These are phyloP conservation scores for Apium graveolens DNA, from an alignment of 129 eudicot genomes.

Conservation along the genomic window DNA sequence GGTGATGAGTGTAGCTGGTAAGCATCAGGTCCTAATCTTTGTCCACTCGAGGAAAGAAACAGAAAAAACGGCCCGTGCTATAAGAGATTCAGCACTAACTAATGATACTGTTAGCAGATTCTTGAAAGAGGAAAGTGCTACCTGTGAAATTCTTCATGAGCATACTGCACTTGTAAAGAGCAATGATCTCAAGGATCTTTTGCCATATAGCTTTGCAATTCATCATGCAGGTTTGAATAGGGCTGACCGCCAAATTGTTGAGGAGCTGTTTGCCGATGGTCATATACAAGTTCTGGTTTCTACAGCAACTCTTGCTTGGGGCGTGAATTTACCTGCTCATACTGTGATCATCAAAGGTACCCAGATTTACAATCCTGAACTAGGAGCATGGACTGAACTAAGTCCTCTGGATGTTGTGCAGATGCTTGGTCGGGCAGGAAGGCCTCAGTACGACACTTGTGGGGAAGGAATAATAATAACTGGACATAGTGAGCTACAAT, in stretches of 20 bases:
- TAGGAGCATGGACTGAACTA: constrained; percentile 92
- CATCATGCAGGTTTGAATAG: constrained; percentile 91
- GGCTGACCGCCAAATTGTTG: constrained; percentile 78
- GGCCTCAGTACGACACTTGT: constrained; percentile 85
- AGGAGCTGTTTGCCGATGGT: constrained; percentile 74
- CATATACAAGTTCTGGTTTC: constrained; percentile 87
- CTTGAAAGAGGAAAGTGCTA: constrained; percentile 79
- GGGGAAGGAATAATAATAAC: constrained; percentile 98
- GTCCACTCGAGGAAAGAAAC: constrained; percentile 94
- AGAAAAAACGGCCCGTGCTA: constrained; percentile 79
- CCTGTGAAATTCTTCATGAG: constrained; percentile 68
- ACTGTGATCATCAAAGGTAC: constrained; percentile 94
- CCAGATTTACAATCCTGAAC: constrained; percentile 86
- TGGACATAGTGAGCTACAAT: constrained; percentile 70
- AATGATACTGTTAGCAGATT: constrained; percentile 68
- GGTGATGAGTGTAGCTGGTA: constrained; percentile 66
- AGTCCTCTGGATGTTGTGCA: constrained; percentile 97
- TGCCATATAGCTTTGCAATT: constrained; percentile 88
- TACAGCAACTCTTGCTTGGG: constrained; percentile 97
- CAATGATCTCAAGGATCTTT: constrained; percentile 76
- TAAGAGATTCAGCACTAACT: constrained; percentile 78
- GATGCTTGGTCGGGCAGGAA: constrained; percentile 98
- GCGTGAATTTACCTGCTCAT: constrained; percentile 90
- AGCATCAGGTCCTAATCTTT: constrained; percentile 84
- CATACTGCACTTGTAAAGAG: constrained; percentile 83